Conservation (phyloP, 1,284 basidiomycete species). For the Leccinum ponderosum region DNA sequence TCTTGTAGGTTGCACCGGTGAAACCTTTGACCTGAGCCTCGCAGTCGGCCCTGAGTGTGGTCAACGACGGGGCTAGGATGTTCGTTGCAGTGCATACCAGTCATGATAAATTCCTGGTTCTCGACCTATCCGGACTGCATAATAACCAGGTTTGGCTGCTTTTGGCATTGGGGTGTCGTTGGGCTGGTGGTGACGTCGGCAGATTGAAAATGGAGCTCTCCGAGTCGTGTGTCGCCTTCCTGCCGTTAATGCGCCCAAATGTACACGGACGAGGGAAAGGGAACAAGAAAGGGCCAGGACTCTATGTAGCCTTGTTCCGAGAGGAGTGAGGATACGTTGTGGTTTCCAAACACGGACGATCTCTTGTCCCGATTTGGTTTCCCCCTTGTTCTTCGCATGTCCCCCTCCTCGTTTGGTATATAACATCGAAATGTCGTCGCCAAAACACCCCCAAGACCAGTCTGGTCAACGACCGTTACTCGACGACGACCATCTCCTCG, state of each 20-base stretch:
- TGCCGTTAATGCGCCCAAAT: background rate
- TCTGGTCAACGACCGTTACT: constrained; percentile 12
- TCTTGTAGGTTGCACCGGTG: constrained; percentile 59
- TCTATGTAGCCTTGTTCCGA: constrained; percentile 15
- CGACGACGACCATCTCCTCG: constrained; percentile 14
- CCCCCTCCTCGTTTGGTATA: constrained; percentile 17
- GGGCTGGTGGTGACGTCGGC: background rate
- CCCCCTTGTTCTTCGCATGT: constrained; percentile 24
- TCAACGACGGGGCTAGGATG: constrained; percentile 12
- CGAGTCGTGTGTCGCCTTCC: constrained; percentile 2
- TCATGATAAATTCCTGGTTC: constrained; percentile 40
- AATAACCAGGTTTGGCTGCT: constrained; percentile 34
- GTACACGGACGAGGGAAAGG: background rate
- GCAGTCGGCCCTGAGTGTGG: constrained; percentile 28
- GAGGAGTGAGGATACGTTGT: constrained; percentile 1
- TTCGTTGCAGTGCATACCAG: constrained; percentile 35
- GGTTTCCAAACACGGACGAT: constrained; percentile 21
- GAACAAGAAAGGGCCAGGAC: background rate
- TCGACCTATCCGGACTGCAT: constrained; percentile 40
- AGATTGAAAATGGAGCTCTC: background rate
- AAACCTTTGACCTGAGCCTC: constrained; percentile 60
- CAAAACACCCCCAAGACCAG: constrained; percentile 14
- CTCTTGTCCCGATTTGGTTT: constrained; percentile 17
- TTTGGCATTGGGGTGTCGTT: constrained; percentile 33
- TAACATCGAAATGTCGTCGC: constrained; percentile 14